Base-by-base conservation (phyloP, 495 filamentous ascomycete species). In the Copromyces sp. region DNA sequence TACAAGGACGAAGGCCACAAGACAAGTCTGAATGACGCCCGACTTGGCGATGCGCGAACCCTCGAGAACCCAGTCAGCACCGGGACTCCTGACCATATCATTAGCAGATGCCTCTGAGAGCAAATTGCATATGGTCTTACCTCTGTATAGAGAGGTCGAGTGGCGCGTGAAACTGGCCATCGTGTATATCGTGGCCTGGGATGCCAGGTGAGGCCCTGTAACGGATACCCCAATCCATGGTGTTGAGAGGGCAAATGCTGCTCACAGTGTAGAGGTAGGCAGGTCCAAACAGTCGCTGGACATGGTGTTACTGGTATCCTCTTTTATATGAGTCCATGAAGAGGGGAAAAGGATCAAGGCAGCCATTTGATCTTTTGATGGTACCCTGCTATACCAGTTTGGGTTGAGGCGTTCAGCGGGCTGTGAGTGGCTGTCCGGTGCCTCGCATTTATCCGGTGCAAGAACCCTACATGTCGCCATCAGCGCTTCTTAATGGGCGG, bases 11-110 rank as follows among this genome's bases (percentile, higher is more conserved):
- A 68, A 24, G n/a, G 20, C 65, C 29, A 40, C 37, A 16, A 61
- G 14, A 61, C 53, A 61, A 35, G 12, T 35, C 37, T 74, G 73
- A 12, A 72, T 39, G 41, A 44, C 8, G 38, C 73, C 73, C 14
- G 73, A 73, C 42, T 45, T 69, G 4, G 71, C 73, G 17, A 74
- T 5, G 2, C 44, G 73, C 9, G 73, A 44, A 12, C 17, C 24
- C 17, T 61, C 5, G 45, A 61, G 71, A 9, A 74, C 69, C 73
- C 73, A 74, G 35, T 47, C 71, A 16, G 53, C 53, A 6, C 29
- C 29, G 2, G 12, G 53, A 17, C 53, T 61, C 14, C 24, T 61
- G 17, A 61, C 24, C 53, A 17, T 16, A 14, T 61, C 29, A 35
- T 61, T 61, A 61, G 53, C 53, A 17, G 6, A 61, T 61, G 53